Base-by-base conservation (phyloP, 345 rosid species). In the Gossypium arboreum region DNA sequence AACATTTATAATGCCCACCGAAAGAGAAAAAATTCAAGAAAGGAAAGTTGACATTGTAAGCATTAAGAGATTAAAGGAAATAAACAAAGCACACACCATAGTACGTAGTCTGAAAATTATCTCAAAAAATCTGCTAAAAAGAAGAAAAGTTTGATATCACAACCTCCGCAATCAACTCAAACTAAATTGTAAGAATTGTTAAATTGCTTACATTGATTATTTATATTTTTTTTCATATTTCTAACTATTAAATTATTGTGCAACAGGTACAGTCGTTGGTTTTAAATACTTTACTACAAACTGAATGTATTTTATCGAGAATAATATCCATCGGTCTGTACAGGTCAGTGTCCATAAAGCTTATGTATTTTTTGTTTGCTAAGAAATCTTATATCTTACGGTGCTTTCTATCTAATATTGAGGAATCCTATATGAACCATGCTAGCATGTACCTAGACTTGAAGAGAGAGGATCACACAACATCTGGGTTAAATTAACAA, bases 401-500 rank as follows among this genome's bases (percentile, higher is more conserved):
- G 54, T 50, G 54, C 39, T 29, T 29, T 4, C 13, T 50, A 11
- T 50, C 15, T 50, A 13, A 50, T 50, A 11, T 12, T 3, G 4
- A 50, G 12, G 54, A 50, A 50, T 29, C 34, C 34, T 50, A 50
- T 3, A 50, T 10, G 13, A 50, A 15, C 54, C 3, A 50, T 13
- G 4, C 16, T 50, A 50, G 13, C 16, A 11, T 50, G 54, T 50
- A 3, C 54, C 54, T 3, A 50, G 13, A 50, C 4, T 13, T 11
- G 15, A 50, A 15, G 54, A 50, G 54, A 50, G 54, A 50, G 54
- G 54, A 50, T 50, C 54, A 50, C 13, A 11, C 54, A 78, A 92
- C 96, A 57, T 90, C 92, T 48, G 86, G 82, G 72, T 90, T 94
- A 80, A 89, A 64, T 45, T 45, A 45, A 10, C 48, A 45, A 45